A percentile compares a stretch with the other conserved stretches of the same genome.
phyloP scores from a whole-genome alignment of 768 basidiomycete species.

The Phlebiopsis flavidoalba region DNA sequence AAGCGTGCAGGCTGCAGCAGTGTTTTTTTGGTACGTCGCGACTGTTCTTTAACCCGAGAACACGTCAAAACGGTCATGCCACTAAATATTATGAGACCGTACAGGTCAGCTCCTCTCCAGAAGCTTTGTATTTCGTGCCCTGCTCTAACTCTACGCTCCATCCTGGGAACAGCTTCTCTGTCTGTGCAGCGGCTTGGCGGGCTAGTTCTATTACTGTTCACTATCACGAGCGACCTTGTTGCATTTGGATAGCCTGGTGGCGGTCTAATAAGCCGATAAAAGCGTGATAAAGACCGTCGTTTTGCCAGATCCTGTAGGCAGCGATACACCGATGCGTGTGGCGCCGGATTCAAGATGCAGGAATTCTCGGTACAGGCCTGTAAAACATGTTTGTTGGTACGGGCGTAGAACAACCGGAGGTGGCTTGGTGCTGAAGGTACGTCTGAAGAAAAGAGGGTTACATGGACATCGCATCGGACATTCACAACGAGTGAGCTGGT shows the following conservation, averaged over 20 bases:
- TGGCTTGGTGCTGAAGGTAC: slow-evolving; percentile 1
- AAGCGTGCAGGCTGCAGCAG: slow-evolving; percentile 54
- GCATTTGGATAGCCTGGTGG: slow-evolving; percentile 39
- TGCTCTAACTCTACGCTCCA: slow-evolving; percentile 93
- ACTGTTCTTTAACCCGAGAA: slow-evolving; percentile 51
- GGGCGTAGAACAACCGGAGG: slow-evolving; percentile 51
- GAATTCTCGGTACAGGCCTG: slow-evolving; percentile 66
- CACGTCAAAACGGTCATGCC: background rate
- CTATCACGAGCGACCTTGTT: slow-evolving; percentile 69
- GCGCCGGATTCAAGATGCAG: slow-evolving; percentile 65
- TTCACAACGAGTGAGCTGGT: background rate
- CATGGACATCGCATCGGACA: slow-evolving; percentile 5
- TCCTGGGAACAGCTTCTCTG: slow-evolving; percentile 56
- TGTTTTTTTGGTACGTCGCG: slow-evolving; percentile 88
- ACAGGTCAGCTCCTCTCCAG: slow-evolving; percentile 86
- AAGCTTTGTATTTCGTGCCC: slow-evolving; percentile 65
- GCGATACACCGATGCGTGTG: slow-evolving; percentile 75
- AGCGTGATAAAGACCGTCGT: slow-evolving; percentile 90
- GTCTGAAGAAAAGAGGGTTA: background rate
- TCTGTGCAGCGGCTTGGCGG: slow-evolving; percentile 75
- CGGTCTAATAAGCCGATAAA: slow-evolving; percentile 55
- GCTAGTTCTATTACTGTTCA: slow-evolving; percentile 90
- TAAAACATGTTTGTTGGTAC: slow-evolving; percentile 82
- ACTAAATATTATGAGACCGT: slow-evolving; percentile 23
- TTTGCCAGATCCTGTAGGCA: slow-evolving; percentile 84